Percentiles rank a stretch among this genome's conserved stretches.
Conservation (phyloP, 176 grass and related monocot species). For the Musa schizocarpa region DNA sequence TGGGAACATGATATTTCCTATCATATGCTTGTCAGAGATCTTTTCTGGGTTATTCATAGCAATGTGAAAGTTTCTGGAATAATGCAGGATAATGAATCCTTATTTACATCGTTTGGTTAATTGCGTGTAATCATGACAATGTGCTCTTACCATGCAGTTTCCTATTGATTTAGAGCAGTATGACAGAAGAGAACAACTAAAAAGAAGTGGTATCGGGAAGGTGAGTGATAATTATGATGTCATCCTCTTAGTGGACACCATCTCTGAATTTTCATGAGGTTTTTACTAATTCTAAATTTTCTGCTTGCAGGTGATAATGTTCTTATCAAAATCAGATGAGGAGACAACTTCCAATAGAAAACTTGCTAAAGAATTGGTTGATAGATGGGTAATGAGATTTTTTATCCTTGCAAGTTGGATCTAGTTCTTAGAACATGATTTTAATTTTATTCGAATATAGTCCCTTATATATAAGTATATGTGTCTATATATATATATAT, state of each 20-base stretch:
- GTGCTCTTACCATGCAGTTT: slow-evolving; percentile 45
- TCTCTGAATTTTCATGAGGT: background rate
- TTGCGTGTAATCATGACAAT: background rate
- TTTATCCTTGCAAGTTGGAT: background rate
- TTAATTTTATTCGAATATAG: background rate
- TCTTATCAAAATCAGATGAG: slow-evolving; percentile 93
- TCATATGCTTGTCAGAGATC: too few relatives aligned
- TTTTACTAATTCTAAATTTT: background rate
- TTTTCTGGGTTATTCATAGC: background rate
- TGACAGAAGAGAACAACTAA: slow-evolving; percentile 87
- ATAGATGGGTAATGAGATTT: slow-evolving; percentile 74
- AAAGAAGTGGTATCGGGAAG: slow-evolving; percentile 98
- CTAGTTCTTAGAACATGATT: background rate
- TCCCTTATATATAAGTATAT: background rate
- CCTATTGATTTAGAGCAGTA: slow-evolving; percentile 90
- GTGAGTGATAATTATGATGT: slow-evolving; percentile 15
- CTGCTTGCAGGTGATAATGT: slow-evolving; percentile 82
- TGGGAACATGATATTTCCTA: too few relatives aligned
- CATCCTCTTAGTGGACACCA: background rate
- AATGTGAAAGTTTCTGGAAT: background rate
- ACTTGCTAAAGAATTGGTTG: slow-evolving; percentile 89
- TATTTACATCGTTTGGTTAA: slow-evolving; percentile 22
- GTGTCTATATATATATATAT: slow-evolving; percentile 7
- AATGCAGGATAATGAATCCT: background rate
- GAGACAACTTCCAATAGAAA: slow-evolving; percentile 93